A percentile compares a stretch with the other conserved stretches of the same genome.
Evolutionary conservation across 108 stramenopile species (phyloP).

Genomic region (Nannochloropsis oceanica): DNA sequence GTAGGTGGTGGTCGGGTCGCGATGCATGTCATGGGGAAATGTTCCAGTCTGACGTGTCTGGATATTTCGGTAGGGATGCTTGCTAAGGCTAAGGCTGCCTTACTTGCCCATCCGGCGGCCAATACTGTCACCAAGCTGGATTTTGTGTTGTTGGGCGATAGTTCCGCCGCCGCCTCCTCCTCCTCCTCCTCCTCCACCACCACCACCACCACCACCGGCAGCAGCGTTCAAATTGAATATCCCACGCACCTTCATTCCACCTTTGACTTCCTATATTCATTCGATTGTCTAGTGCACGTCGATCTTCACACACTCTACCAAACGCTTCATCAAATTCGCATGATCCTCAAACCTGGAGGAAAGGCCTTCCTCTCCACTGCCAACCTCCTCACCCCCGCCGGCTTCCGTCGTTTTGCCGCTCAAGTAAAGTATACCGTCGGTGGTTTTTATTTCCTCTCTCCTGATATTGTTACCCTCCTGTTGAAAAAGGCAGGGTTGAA

Average conservation of each 20-base stretch:
- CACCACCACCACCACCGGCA: neutral
- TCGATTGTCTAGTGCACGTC: conserved; percentile 23
- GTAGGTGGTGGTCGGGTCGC: conserved; percentile 23
- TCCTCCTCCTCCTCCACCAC: neutral
- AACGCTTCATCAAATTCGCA: conserved; percentile 37
- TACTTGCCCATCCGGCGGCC: neutral
- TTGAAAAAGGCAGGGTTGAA: conserved; percentile 3
- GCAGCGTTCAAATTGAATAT: neutral
- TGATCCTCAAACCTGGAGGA: conserved; percentile 46
- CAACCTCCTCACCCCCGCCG: conserved; percentile 8
- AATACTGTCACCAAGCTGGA: neutral
- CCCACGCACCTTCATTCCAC: neutral
- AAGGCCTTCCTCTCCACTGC: conserved; percentile 36
- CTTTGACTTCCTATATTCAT: conserved; percentile 9
- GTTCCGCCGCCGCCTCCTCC: neutral
- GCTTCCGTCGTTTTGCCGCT: conserved; percentile 11
- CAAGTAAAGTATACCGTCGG: conserved; percentile 23
- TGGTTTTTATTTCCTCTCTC: conserved; percentile 23
- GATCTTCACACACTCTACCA: conserved; percentile 18
- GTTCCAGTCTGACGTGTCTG: conserved; percentile 10
- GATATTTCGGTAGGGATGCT: conserved; percentile 22
- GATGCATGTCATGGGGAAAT: neutral
- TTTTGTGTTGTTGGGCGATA: neutral
- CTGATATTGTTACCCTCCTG: conserved; percentile 14
- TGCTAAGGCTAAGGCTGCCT: neutral